Conservation (phyloP, 805 yeast genomes). For the Blastobotrys americana region DNA sequence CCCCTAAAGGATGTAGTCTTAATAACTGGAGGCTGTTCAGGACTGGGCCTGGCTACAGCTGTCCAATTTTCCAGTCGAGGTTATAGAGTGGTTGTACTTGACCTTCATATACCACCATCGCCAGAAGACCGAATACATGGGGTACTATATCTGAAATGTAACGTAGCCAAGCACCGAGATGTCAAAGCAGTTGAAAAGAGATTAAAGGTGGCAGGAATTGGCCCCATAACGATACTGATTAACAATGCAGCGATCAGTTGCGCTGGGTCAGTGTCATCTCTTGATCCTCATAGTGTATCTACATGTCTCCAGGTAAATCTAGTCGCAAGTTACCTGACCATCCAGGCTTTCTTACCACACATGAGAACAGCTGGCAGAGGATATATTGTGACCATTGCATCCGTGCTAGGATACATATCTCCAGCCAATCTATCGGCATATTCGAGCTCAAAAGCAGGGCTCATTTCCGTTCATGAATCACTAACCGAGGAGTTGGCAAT, state of each 20-base stretch:
- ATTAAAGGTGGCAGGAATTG: constrained; percentile 34
- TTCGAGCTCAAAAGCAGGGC: constrained; percentile 86
- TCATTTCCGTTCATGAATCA: constrained; percentile 78
- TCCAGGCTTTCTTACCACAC: constrained; percentile 62
- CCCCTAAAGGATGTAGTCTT: constrained; percentile 49
- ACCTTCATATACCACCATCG: constrained; percentile 39
- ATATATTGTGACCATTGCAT: constrained; percentile 71
- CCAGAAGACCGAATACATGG: constrained; percentile 31
- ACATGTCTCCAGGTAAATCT: constrained; percentile 60
- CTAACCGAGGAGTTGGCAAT: constrained; percentile 52
- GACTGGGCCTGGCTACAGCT: constrained; percentile 66
- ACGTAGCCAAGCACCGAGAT: constrained; percentile 50
- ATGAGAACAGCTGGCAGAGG: constrained; percentile 62
- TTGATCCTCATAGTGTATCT: constrained; percentile 53
- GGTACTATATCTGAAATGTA: constrained; percentile 58
- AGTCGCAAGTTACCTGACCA: constrained; percentile 60
- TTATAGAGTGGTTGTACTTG: constrained; percentile 59
- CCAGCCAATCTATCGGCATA: constrained; percentile 75
- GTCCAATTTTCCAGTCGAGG: constrained; percentile 36
- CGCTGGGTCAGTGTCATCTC: constrained; percentile 50
- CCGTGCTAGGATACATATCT: constrained; percentile 75
- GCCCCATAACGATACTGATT: constrained; percentile 58
- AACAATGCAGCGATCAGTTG: constrained; percentile 78
- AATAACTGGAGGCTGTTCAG: constrained; percentile 79
- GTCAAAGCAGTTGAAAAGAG: constrained; percentile 36